Percentiles rank a stretch among this genome's conserved stretches.
These are phyloP conservation scores for Lodderomyces parapsilosis DNA, from an alignment of 1,139 yeast species.

Conservation along the genomic window DNA sequence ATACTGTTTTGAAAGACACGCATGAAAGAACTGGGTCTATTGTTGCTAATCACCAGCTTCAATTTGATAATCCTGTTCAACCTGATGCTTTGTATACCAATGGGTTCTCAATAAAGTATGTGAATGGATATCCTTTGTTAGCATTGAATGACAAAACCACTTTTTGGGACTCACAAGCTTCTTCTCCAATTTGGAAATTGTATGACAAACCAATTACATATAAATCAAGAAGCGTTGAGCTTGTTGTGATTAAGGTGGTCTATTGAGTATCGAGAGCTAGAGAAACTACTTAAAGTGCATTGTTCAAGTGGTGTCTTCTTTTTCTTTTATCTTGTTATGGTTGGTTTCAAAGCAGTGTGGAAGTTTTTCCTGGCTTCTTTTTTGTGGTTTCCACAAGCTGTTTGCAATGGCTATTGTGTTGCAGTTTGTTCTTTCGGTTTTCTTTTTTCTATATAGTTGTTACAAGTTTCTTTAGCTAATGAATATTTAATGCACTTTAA, in stretches of 20 bases:
- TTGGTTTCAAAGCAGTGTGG: neutral
- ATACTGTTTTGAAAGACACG: slow-evolving; percentile 38
- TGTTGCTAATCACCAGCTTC: slow-evolving; percentile 48
- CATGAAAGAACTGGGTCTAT: slow-evolving; percentile 41
- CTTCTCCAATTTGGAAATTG: slow-evolving; percentile 6
- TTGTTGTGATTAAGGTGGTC: slow-evolving; percentile 5
- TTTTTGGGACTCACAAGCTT: slow-evolving; percentile 10
- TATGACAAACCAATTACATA: slow-evolving; percentile 8
- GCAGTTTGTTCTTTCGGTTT: neutral
- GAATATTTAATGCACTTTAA: neutral
- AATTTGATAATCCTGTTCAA: slow-evolving; percentile 51
- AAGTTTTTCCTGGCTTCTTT: slow-evolving; percentile 1
- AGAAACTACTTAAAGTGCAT: neutral
- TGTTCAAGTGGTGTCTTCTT: too few relatives aligned
- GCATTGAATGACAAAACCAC: slow-evolving; percentile 11
- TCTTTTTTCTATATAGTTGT: neutral
- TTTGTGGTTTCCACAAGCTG: neutral
- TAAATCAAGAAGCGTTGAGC: slow-evolving; percentile 5
- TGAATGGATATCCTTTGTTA: slow-evolving; percentile 20
- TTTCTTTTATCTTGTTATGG: neutral
- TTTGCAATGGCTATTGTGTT: neutral
- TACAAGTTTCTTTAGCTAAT: neutral
- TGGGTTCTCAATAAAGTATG: slow-evolving; percentile 18
- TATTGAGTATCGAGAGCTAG: neutral
- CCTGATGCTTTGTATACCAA: slow-evolving; percentile 9